phyloP scores from a whole-genome alignment of 1,284 basidiomycete species.

The Marasmius tenuissimus region DNA sequence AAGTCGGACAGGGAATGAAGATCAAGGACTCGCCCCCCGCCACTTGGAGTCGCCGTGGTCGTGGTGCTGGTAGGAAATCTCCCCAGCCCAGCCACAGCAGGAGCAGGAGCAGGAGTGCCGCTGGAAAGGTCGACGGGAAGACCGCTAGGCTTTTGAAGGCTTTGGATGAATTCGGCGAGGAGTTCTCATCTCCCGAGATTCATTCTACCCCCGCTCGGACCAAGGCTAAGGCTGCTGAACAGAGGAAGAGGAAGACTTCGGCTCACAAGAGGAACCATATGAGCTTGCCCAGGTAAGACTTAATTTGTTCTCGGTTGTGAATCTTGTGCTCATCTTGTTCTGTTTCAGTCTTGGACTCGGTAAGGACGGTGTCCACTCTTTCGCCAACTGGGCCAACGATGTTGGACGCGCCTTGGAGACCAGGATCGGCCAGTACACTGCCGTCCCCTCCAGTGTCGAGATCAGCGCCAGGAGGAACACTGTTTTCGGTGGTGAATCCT shows the following conservation, averaged over 20 bases:
- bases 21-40: conserved; percentile 47
- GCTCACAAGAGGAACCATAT: conserved; percentile 58
- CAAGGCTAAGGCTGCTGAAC: conserved; percentile 25
- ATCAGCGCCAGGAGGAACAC: conserved; percentile 43
- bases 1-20: conserved; percentile 51
- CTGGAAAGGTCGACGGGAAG: conserved; percentile 31
- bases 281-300: conserved; percentile 60
- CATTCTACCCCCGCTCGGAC: conserved; percentile 57
- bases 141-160: conserved; percentile 30
- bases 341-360: conserved; percentile 59
- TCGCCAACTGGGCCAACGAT: conserved; percentile 51
- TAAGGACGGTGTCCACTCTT: conserved; percentile 52
- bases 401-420: conserved; percentile 46
- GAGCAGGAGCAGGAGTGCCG: conserved; percentile 5
- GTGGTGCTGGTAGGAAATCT: neutral
- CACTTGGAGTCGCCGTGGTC: conserved; percentile 23
- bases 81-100: neutral
- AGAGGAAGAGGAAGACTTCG: conserved; percentile 41
- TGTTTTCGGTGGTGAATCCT: conserved; percentile 45
- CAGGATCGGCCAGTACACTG: conserved; percentile 38
- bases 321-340: neutral
- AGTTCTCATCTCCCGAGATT: conserved; percentile 54
- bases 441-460: conserved; percentile 39
- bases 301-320: neutral
- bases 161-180: conserved; percentile 45